A percentile compares a stretch with the other conserved stretches of the same genome.
Conservation (phyloP, 2,329 filamentous ascomycete species). For the Xylaria multiplex region DNA sequence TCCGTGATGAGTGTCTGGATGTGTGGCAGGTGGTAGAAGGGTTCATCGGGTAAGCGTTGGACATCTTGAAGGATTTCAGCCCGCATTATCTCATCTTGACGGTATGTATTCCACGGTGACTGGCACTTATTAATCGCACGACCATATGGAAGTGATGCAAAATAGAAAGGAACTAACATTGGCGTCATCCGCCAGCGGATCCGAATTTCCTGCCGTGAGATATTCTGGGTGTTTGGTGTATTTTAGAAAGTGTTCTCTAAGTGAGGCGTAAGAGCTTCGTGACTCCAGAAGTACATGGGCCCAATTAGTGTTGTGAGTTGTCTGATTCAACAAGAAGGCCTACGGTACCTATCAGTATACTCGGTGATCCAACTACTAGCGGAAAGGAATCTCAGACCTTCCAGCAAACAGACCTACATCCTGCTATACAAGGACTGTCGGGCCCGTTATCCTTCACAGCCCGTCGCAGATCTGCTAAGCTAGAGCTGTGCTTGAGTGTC, state of each 20-base stretch:
- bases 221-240: slow-evolving; percentile 87
- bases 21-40: slow-evolving; percentile 82
- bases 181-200: slow-evolving; percentile 86
- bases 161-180: slow-evolving; percentile 53
- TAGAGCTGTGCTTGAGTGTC: slow-evolving; percentile 67
- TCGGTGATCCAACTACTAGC: neutral
- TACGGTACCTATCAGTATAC: slow-evolving; percentile 50
- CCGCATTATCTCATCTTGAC: slow-evolving; percentile 83
- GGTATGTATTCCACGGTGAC: slow-evolving; percentile 91
- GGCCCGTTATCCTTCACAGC: slow-evolving; percentile 70
- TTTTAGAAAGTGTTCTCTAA: slow-evolving; percentile 79
- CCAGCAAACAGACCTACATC: slow-evolving; percentile 90
- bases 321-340: slow-evolving; percentile 83
- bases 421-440: slow-evolving; percentile 72
- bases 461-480: slow-evolving; percentile 69
- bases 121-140: slow-evolving; percentile 53
- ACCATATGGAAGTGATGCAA: neutral
- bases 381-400: slow-evolving; percentile 65
- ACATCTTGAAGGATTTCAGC: slow-evolving; percentile 96
- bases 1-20: slow-evolving; percentile 87
- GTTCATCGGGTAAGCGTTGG: slow-evolving; percentile 89
- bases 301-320: slow-evolving; percentile 74
- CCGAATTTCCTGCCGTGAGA: slow-evolving; percentile 73
- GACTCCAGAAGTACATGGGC: slow-evolving; percentile 71
- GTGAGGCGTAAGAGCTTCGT: slow-evolving; percentile 76